A percentile compares a stretch with the other conserved stretches of the same genome.
phyloP scores from a whole-genome alignment of 441 rosid genomes.

The Arabidopsis lyrata region DNA sequence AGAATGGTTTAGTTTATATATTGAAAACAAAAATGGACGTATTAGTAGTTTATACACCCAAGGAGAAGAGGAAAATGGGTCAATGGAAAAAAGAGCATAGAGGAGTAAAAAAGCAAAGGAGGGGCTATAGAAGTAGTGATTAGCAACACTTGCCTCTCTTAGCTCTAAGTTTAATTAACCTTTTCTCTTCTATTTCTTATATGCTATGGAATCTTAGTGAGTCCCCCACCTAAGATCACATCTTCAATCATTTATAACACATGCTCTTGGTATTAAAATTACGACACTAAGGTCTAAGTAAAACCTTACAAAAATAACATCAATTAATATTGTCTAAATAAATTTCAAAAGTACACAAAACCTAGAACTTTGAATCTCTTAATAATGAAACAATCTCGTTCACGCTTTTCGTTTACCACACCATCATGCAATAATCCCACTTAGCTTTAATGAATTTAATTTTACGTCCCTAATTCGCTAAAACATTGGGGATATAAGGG shows the following conservation, averaged over 20 bases:
- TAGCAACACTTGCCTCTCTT: slow-evolving; percentile 46
- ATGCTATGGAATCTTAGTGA: slow-evolving; percentile 41
- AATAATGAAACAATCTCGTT: background rate
- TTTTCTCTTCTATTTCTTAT: slow-evolving; percentile 29
- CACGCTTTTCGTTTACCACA: background rate
- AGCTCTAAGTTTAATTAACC: slow-evolving; percentile 31
- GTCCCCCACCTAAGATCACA: slow-evolving; percentile 47
- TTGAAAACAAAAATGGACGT: slow-evolving; percentile 20
- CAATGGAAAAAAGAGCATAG: slow-evolving; percentile 42
- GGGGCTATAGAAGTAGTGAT: slow-evolving; percentile 41
- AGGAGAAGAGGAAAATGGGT: slow-evolving; percentile 35
- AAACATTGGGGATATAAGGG: background rate
- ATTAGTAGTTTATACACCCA: slow-evolving; percentile 46
- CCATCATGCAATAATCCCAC: slow-evolving; percentile 1
- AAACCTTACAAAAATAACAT: slow-evolving; percentile 5
- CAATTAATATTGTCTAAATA: background rate
- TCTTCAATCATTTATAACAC: slow-evolving; percentile 46
- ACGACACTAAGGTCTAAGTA: slow-evolving; percentile 7
- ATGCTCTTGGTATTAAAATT: slow-evolving; percentile 25
- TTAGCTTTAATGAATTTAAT: background rate
- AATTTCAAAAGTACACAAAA: background rate
- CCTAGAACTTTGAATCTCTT: background rate
- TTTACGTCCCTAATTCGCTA: background rate
- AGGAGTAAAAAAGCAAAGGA: slow-evolving; percentile 35
- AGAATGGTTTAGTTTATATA: slow-evolving; percentile 21